Evolutionary conservation across 257 asterid genomes (phyloP).

Genomic region (Linaria vulgaris): DNA sequence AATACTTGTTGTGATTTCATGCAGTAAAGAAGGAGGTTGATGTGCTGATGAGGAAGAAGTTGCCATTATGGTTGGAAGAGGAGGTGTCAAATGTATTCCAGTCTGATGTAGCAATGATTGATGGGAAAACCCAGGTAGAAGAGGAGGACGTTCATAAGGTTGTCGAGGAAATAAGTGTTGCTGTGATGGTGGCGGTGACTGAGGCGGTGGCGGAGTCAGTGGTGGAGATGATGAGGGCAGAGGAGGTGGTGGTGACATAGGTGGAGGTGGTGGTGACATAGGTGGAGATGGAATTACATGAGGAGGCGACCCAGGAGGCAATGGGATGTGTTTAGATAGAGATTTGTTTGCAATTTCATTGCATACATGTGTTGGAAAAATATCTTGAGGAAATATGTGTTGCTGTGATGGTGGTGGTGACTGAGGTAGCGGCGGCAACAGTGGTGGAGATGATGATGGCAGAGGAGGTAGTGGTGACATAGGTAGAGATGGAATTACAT

Average conservation of each 20-base stretch:
- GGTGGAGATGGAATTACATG: slow-evolving; percentile 52
- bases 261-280: slow-evolving; percentile 40
- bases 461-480: too few relatives aligned
- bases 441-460: too few relatives aligned
- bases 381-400: too few relatives aligned
- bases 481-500: too few relatives aligned
- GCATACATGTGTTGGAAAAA: too few relatives aligned
- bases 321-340: too few relatives aligned
- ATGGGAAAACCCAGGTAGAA: slow-evolving; percentile 20
- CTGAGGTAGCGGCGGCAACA: too few relatives aligned
- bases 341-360: too few relatives aligned
- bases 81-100: slow-evolving; percentile 32
- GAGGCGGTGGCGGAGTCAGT: slow-evolving; percentile 38
- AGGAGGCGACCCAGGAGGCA: slow-evolving; percentile 82
- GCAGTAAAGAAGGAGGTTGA: slow-evolving; percentile 44
- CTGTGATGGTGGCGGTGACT: slow-evolving; percentile 47
- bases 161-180: slow-evolving; percentile 48
- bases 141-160: slow-evolving; percentile 47
- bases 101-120: slow-evolving; percentile 57
- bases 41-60: slow-evolving; percentile 39
- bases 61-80: slow-evolving; percentile 43
- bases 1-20: slow-evolving; percentile 51
- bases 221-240: slow-evolving; percentile 37
- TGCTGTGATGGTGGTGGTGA: too few relatives aligned
- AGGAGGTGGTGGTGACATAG: slow-evolving; percentile 2